phyloP scores from a whole-genome alignment of 179 eudicot species.

The Beta lomatogona region DNA sequence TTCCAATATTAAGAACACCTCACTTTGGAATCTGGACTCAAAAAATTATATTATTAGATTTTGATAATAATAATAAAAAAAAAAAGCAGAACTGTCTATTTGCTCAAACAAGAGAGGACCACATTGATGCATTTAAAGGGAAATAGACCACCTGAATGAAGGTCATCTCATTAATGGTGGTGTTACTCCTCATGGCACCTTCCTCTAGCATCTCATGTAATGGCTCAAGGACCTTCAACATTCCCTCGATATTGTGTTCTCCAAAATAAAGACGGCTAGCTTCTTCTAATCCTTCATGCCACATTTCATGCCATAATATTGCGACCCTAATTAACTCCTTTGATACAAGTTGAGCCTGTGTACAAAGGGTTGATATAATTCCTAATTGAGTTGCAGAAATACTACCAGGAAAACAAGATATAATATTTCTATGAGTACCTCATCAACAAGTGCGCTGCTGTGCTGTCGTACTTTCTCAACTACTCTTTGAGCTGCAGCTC shows the following conservation, averaged over 20 bases:
- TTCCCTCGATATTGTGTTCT: slow-evolving; percentile 88
- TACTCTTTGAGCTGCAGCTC: slow-evolving; percentile 93
- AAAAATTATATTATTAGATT: background rate
- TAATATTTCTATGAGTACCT: slow-evolving; percentile 47
- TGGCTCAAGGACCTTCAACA: slow-evolving; percentile 96
- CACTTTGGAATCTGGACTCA: background rate
- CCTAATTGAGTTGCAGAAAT: background rate
- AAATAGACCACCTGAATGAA: slow-evolving; percentile 68
- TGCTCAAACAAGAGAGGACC: background rate
- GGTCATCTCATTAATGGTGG: slow-evolving; percentile 78
- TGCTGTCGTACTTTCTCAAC: slow-evolving; percentile 97
- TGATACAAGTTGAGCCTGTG: slow-evolving; percentile 96
- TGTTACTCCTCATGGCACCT: slow-evolving; percentile 65
- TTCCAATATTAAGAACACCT: background rate
- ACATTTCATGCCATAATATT: slow-evolving; percentile 97
- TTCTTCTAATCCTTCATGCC: slow-evolving; percentile 99
- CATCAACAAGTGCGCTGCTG: slow-evolving; percentile 89
- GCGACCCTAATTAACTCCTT: slow-evolving; percentile 96
- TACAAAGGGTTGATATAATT: slow-evolving; percentile 6
- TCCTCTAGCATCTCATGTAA: slow-evolving; percentile 92
- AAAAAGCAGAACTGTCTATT: background rate
- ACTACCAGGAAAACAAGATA: slow-evolving; percentile 1
- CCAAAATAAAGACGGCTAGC: slow-evolving; percentile 98
- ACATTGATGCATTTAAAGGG: slow-evolving; percentile 6
- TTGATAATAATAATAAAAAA: too few relatives aligned